phyloP scores from a whole-genome alignment of 257 asterid genomes.

The Asclepias syriaca region DNA sequence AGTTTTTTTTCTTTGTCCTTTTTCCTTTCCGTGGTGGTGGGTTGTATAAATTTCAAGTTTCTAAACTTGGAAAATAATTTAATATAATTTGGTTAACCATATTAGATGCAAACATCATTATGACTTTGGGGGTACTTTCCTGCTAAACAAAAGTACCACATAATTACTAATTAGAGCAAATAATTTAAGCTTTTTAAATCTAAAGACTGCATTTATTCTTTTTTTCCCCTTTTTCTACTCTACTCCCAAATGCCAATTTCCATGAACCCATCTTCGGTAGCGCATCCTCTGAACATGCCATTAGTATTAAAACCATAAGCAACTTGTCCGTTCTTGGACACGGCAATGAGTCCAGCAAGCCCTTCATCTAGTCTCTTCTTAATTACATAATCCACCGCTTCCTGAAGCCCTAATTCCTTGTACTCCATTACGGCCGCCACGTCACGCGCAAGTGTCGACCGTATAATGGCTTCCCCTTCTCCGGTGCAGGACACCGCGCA shows the following conservation, averaged over 20 bases:
- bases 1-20: not conserved
- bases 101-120: too few relatives aligned
- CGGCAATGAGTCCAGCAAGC: constrained; percentile 86
- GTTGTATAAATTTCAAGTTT: too few relatives aligned
- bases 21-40: too few relatives aligned
- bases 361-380: constrained; percentile 65
- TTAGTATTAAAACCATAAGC: constrained; percentile 72
- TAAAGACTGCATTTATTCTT: too few relatives aligned
- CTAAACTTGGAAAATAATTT: too few relatives aligned
- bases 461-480: constrained; percentile 94
- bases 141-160: too few relatives aligned
- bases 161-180: too few relatives aligned
- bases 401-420: constrained; percentile 66
- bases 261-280: constrained; percentile 83
- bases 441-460: constrained; percentile 91
- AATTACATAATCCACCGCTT: constrained; percentile 77
- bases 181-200: too few relatives aligned
- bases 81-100: too few relatives aligned
- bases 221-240: not conserved
- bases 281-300: constrained; percentile 90
- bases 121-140: too few relatives aligned
- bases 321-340: constrained; percentile 76
- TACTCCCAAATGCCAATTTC: constrained; percentile 88
- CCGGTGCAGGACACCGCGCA: constrained; percentile 97
- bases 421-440: constrained; percentile 98